These are phyloP conservation scores for Globisporangium carolinianum DNA, from an alignment of 352 stramenopile genomes.

Conservation along the genomic window DNA sequence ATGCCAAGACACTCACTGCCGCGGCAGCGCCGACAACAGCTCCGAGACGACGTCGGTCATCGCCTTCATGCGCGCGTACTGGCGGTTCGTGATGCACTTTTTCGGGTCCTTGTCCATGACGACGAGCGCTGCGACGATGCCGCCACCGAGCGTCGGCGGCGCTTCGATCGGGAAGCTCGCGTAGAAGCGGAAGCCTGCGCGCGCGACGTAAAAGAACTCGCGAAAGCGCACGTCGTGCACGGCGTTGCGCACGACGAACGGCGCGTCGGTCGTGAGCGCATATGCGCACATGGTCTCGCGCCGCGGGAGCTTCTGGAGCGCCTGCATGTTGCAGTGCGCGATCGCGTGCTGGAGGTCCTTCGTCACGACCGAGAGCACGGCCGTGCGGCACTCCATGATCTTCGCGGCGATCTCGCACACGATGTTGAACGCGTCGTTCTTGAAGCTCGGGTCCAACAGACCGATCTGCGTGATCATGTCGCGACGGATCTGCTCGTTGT, in stretches of 20 bases:
- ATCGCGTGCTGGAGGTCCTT: conserved; percentile 24
- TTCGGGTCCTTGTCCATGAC: conserved; percentile 27
- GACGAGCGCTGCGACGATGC: conserved; percentile 26
- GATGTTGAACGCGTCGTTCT: conserved; percentile 16
- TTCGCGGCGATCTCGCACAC: conserved; percentile 25
- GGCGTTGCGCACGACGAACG: conserved; percentile 27
- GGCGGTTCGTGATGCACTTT: conserved; percentile 19
- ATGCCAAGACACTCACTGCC: conserved; percentile 3
- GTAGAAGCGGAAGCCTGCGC: conserved; percentile 24
- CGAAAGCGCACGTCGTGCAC: conserved; percentile 28
- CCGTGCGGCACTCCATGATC: conserved; percentile 25
- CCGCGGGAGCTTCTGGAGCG: conserved; percentile 22
- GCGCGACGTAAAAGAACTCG: conserved; percentile 27
- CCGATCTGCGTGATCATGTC: conserved; percentile 23
- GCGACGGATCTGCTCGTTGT: conserved; percentile 18
- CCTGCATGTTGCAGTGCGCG: conserved; percentile 18
- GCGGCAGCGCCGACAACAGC: conserved; percentile 13
- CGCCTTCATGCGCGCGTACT: conserved; percentile 25
- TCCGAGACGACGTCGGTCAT: conserved; percentile 21
- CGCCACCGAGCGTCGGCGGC: conserved; percentile 17
- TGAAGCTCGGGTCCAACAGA: conserved; percentile 10
- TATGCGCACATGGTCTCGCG: conserved; percentile 27
- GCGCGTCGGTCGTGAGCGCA: conserved; percentile 22
- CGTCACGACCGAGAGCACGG: conserved; percentile 22
- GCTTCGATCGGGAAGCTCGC: conserved; percentile 27